Conservation (phyloP, 2,329 filamentous ascomycete species). For the Boeremia exigua region DNA sequence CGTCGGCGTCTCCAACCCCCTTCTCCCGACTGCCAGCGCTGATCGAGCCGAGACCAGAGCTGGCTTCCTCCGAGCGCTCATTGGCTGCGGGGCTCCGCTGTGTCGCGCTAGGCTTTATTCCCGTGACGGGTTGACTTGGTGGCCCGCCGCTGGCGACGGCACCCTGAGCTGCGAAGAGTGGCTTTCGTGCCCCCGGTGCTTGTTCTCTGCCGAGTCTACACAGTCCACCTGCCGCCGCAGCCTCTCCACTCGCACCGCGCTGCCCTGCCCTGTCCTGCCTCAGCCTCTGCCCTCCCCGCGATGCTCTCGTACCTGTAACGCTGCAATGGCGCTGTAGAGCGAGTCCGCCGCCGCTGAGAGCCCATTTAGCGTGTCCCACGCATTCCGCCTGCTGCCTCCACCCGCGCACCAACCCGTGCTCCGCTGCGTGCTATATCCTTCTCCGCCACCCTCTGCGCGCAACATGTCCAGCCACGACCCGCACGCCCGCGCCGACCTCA, state of each 20-base stretch:
- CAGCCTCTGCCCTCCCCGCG: constrained; percentile 10
- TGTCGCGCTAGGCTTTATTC: constrained; percentile 12
- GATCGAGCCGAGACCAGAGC: constrained; percentile 17
- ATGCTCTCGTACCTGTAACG: constrained; percentile 10
- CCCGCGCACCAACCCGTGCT: constrained; percentile 14
- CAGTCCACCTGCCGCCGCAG: constrained; percentile 1
- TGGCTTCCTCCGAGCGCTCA: constrained; percentile 5
- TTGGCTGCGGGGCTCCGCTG: constrained; percentile 31
- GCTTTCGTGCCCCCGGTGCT: constrained; percentile 9
- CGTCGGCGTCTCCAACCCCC: constrained; percentile 5
- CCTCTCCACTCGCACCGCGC: constrained; percentile 5
- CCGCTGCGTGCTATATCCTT: constrained; percentile 8
- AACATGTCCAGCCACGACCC: constrained; percentile 32
- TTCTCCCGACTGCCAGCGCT: not conserved
- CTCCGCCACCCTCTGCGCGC: constrained; percentile 22
- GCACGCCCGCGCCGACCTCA: constrained; percentile 25
- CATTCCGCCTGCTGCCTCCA: constrained; percentile 17
- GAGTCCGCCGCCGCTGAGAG: constrained; percentile 11
- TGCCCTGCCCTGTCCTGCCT: constrained; percentile 7
- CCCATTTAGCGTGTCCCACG: constrained; percentile 19
- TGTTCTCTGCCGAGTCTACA: constrained; percentile 15
- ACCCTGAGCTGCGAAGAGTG: constrained; percentile 4
- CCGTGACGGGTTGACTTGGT: constrained; percentile 13
- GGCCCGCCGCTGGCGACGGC: constrained; percentile 3
- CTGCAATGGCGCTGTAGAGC: constrained; percentile 17